Percentiles rank a stretch among this genome's conserved stretches.
Evolutionary conservation across 257 asterid genomes (phyloP).

Genomic region (Echium plantagineum): DNA sequence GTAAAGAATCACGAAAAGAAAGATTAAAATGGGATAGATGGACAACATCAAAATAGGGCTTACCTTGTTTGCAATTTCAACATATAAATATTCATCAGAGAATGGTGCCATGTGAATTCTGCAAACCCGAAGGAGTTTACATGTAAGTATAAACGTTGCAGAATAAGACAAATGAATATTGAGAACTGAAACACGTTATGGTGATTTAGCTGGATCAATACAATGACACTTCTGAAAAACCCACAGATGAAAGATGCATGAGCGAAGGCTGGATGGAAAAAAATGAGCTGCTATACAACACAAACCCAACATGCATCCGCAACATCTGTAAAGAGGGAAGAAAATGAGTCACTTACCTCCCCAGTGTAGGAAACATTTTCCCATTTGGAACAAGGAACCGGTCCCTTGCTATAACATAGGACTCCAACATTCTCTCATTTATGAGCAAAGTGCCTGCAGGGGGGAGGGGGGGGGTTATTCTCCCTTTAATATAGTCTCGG

Average conservation of each 20-base stretch:
- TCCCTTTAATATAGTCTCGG: neutral
- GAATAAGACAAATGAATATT: neutral
- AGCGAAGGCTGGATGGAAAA: neutral
- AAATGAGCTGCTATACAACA: no score
- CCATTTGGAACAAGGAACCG: slow-evolving; percentile 89
- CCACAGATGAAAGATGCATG: neutral
- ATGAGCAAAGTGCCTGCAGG: slow-evolving; percentile 85
- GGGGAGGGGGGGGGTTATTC: slow-evolving; percentile 11
- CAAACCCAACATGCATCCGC: no score
- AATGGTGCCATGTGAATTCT: slow-evolving; percentile 99
- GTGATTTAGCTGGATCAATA: neutral
- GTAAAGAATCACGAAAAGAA: no score
- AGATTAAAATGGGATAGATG: neutral
- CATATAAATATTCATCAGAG: slow-evolving; percentile 78
- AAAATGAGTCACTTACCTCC: slow-evolving; percentile 44
- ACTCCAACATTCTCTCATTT: slow-evolving; percentile 96
- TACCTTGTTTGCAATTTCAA: slow-evolving; percentile 94
- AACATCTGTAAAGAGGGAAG: no score
- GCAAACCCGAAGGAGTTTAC: slow-evolving; percentile 21
- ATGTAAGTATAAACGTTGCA: neutral
- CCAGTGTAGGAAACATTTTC: slow-evolving; percentile 87
- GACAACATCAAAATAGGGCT: slow-evolving; percentile 3
- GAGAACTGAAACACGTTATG: neutral
- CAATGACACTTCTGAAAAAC: slow-evolving; percentile 2
- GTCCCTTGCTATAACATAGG: slow-evolving; percentile 96